A percentile compares a stretch with the other conserved stretches of the same genome.
phyloP scores from a whole-genome alignment of 2,329 filamentous ascomycete species.

The Chaetomium strumarium region DNA sequence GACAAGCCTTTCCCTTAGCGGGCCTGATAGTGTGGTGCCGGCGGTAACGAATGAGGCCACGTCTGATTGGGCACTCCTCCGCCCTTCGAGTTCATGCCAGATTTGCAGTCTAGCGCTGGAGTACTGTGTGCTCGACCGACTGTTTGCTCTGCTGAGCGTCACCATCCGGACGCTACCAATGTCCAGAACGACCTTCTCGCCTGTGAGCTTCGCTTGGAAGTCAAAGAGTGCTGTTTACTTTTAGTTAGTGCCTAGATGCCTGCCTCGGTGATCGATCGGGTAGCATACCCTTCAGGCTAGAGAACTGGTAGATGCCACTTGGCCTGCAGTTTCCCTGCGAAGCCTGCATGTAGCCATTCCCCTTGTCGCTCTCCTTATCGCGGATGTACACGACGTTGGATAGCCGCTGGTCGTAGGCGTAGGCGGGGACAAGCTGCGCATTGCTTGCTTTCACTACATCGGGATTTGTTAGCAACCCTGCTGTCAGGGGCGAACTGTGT shows the following conservation, averaged over 20 bases:
- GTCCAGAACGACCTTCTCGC: constrained; percentile 28
- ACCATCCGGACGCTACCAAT: constrained; percentile 27
- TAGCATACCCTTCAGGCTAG: constrained; percentile 16
- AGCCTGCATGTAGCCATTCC: constrained; percentile 14
- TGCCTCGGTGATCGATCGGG: too few species aligned
- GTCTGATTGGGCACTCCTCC: constrained; percentile 20
- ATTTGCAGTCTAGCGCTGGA: constrained; percentile 27
- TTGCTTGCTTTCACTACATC: constrained; percentile 25
- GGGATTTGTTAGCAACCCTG: not conserved
- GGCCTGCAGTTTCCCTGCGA: constrained; percentile 18
- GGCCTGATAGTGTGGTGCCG: constrained; percentile 27
- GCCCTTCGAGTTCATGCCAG: constrained; percentile 26
- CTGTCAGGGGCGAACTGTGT: too few species aligned
- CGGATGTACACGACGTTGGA: constrained; percentile 26
- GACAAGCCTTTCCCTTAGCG: constrained; percentile 23
- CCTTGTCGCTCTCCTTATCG: constrained; percentile 25
- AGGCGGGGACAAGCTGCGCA: constrained; percentile 27
- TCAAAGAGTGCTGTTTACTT: constrained; percentile 22
- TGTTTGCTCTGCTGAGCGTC: constrained; percentile 19
- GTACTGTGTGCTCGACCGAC: constrained; percentile 22
- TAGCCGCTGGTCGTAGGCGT: constrained; percentile 28
- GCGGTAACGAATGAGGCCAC: constrained; percentile 27
- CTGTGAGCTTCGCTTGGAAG: constrained; percentile 27
- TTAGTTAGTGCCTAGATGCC: not conserved
- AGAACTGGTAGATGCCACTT: constrained; percentile 27